Conservation (phyloP, 768 basidiomycete species). For the Amanita subjunquillea region DNA sequence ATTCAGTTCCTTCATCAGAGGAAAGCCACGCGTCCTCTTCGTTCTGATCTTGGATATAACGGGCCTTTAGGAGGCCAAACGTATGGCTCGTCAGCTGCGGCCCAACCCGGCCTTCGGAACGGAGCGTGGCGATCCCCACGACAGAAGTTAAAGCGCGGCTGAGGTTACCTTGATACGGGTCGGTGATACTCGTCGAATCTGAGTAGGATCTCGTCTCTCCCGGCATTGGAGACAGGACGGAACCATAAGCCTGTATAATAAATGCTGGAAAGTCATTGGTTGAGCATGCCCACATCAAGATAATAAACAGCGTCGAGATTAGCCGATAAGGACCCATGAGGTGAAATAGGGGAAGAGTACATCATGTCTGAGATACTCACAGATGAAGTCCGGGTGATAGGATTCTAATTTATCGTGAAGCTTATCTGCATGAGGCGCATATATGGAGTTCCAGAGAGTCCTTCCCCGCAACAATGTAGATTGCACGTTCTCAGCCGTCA, state of each 20-base stretch:
- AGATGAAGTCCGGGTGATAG: constrained; percentile 91
- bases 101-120: constrained; percentile 76
- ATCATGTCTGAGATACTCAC: constrained; percentile 38
- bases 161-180: constrained; percentile 70
- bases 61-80: constrained; percentile 84
- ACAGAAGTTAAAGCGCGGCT: constrained; percentile 79
- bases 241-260: constrained; percentile 80
- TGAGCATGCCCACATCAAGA: constrained; percentile 16
- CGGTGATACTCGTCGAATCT: constrained; percentile 27
- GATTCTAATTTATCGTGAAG: constrained; percentile 77
- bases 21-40: constrained; percentile 74
- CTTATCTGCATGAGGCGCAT: constrained; percentile 83
- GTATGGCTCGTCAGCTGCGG: constrained; percentile 85
- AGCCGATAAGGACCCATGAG: constrained; percentile 16
- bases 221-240: constrained; percentile 66
- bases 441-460: constrained; percentile 78
- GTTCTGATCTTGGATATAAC: constrained; percentile 43
- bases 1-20: constrained; percentile 80
- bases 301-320: constrained; percentile 19
- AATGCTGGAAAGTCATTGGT: constrained; percentile 40
- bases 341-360: constrained; percentile 13
- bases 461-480: constrained; percentile 58
- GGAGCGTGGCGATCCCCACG: constrained; percentile 75
- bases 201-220: constrained; percentile 35
- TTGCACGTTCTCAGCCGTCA: constrained; percentile 55